Conservation (phyloP, 1,284 basidiomycete genomes). For the Fomitiporia mediterranea region DNA sequence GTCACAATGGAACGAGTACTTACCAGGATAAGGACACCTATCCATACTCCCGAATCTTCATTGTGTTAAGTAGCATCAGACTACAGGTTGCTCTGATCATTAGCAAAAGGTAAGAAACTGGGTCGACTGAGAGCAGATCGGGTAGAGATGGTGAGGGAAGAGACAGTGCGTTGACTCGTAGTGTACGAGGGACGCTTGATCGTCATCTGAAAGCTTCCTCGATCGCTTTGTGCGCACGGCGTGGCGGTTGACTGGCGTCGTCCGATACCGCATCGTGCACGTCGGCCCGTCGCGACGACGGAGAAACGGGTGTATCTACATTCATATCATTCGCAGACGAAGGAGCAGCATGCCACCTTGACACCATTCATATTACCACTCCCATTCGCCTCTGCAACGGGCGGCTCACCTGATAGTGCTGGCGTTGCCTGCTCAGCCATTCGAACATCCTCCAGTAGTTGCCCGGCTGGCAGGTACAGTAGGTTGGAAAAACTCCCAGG, state of each 20-base stretch:
- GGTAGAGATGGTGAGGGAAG: too few species aligned
- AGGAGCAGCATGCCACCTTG: neutral
- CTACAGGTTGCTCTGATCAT: too few species aligned
- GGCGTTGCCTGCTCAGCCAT: slow-evolving; percentile 37
- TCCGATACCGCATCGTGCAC: slow-evolving; percentile 24
- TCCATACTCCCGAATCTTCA: too few species aligned
- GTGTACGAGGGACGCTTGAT: slow-evolving; percentile 52
- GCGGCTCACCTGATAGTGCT: slow-evolving; percentile 21
- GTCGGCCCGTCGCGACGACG: slow-evolving; percentile 10
- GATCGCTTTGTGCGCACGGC: slow-evolving; percentile 68
- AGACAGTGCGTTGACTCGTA: too few species aligned
- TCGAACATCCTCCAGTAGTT: slow-evolving; percentile 48
- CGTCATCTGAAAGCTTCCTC: slow-evolving; percentile 49
- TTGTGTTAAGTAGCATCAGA: too few species aligned
- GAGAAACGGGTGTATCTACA: slow-evolving; percentile 10
- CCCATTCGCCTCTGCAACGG: slow-evolving; percentile 1
- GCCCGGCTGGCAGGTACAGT: slow-evolving; percentile 43
- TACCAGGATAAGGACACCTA: too few species aligned
- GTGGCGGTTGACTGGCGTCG: slow-evolving; percentile 58
- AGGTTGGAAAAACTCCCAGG: too few species aligned
- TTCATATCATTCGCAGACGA: slow-evolving; percentile 15
- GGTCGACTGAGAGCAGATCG: too few species aligned
- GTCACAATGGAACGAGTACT: too few species aligned
- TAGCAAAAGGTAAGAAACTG: too few species aligned
- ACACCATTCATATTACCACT: slow-evolving; percentile 4